A percentile compares a stretch with the other conserved stretches of the same genome.
Conservation (phyloP, 2,329 filamentous ascomycete genomes). For the Cladosporium sp. region DNA sequence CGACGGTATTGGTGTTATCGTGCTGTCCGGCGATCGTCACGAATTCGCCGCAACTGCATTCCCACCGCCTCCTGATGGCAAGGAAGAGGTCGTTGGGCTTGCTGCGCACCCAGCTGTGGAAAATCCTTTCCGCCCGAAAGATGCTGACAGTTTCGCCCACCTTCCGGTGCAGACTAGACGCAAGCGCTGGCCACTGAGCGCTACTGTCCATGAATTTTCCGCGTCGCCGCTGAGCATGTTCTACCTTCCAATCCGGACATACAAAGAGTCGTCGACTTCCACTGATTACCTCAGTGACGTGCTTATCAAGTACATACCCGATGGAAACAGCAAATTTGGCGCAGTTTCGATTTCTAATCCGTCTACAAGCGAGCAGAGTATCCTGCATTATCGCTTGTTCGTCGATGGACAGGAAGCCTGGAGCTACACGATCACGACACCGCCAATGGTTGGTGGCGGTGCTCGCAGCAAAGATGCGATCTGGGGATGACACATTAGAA, state of each 20-base stretch:
- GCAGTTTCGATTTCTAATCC: conserved; percentile 74
- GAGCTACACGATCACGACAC: conserved; percentile 56
- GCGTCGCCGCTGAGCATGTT: conserved; percentile 93
- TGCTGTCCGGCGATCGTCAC: conserved; percentile 91
- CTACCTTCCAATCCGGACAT: conserved; percentile 81
- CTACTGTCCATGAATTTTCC: conserved; percentile 84
- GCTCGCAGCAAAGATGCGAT: conserved; percentile 48
- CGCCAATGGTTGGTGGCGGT: conserved; percentile 41
- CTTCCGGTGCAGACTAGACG: conserved; percentile 25
- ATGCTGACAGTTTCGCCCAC: not conserved
- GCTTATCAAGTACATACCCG: conserved; percentile 79
- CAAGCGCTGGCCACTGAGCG: conserved; percentile 58
- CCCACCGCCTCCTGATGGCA: conserved; percentile 57
- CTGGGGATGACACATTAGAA: conserved; percentile 40
- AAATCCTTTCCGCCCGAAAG: conserved; percentile 18
- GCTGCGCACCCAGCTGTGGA: conserved; percentile 20
- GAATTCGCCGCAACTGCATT: conserved; percentile 90
- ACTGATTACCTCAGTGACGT: conserved; percentile 74
- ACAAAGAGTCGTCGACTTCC: conserved; percentile 58
- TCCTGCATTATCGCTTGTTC: conserved; percentile 77
- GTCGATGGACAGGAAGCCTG: conserved; percentile 79
- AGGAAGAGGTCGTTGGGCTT: conserved; percentile 35
- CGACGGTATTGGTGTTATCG: conserved; percentile 75
- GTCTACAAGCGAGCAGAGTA: conserved; percentile 64
- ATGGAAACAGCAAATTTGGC: conserved; percentile 87